phyloP scores from a whole-genome alignment of 768 basidiomycete species.

The Suillus variegatus region DNA sequence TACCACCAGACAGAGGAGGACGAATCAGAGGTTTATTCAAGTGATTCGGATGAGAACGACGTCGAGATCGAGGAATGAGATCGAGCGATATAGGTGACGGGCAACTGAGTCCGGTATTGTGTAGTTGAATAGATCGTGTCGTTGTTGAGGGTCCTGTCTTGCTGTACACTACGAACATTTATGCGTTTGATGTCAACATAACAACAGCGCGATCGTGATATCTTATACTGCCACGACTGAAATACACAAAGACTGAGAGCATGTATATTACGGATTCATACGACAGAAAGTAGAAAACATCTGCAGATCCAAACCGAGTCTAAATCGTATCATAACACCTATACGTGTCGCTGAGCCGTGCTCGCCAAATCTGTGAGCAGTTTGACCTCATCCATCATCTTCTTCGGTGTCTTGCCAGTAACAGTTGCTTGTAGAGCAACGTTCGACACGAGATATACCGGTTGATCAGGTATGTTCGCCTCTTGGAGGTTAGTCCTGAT shows the following conservation, averaged over 20 bases:
- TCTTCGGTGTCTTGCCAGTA: constrained; percentile 1
- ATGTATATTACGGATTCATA: not conserved
- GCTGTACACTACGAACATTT: not conserved
- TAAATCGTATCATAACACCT: not conserved
- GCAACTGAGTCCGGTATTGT: not conserved
- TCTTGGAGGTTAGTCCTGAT: constrained; percentile 12
- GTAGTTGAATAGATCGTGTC: not conserved
- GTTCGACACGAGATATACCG: constrained; percentile 19
- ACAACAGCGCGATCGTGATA: not conserved
- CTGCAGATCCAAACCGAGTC: not conserved
- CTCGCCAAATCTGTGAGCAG: constrained; percentile 10
- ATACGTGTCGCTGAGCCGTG: not conserved
- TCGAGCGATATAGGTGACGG: not conserved
- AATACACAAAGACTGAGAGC: not conserved
- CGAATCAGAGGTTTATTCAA: not conserved
- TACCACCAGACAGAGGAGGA: constrained; percentile 2
- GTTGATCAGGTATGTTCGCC: constrained; percentile 17
- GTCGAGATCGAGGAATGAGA: constrained; percentile 2
- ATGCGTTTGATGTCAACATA: not conserved
- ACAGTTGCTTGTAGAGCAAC: constrained; percentile 11
- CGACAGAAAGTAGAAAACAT: not conserved
- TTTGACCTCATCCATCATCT: constrained; percentile 6
- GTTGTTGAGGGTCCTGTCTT: not conserved
- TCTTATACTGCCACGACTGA: not conserved
- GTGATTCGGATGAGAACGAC: not conserved